Percentiles rank a stretch among this genome's conserved stretches.
These are phyloP conservation scores for Lipomyces yamadae DNA, from an alignment of 805 yeast species.

Conservation along the genomic window DNA sequence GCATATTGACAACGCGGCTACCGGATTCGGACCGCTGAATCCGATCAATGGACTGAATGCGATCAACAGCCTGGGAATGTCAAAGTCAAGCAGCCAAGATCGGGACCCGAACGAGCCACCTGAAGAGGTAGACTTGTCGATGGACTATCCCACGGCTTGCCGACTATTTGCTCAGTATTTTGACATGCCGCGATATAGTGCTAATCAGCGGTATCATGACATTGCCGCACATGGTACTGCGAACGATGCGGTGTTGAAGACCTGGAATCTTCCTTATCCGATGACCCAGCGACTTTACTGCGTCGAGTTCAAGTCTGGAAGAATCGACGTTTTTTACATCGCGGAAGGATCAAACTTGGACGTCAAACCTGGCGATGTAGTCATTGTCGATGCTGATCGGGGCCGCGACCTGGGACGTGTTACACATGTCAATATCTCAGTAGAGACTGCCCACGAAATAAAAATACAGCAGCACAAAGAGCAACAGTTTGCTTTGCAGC, in stretches of 20 bases:
- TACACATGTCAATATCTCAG: slow-evolving; percentile 59
- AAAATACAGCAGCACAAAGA: slow-evolving; percentile 71
- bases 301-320: slow-evolving; percentile 77
- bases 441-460: slow-evolving; percentile 70
- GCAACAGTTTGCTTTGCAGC: slow-evolving; percentile 66
- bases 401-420: slow-evolving; percentile 78
- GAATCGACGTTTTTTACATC: slow-evolving; percentile 76
- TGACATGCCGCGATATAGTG: slow-evolving; percentile 1
- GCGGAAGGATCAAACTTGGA: slow-evolving; percentile 50
- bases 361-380: slow-evolving; percentile 64
- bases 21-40: not conserved
- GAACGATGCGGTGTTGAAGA: not conserved
- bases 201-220: slow-evolving; percentile 1
- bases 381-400: slow-evolving; percentile 82
- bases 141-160: slow-evolving; percentile 1
- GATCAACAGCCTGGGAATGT: not conserved
- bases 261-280: slow-evolving; percentile 15
- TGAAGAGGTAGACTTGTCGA: not conserved
- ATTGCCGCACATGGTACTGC: not conserved
- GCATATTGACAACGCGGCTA: slow-evolving; percentile 2
- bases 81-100: not conserved
- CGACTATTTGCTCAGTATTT: not conserved
- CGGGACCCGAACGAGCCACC: not conserved
- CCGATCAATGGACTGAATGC: not conserved
- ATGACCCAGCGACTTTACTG: slow-evolving; percentile 52